Base-by-base conservation (phyloP, 805 yeast species). In the Wickerhamomyces queroliae region DNA sequence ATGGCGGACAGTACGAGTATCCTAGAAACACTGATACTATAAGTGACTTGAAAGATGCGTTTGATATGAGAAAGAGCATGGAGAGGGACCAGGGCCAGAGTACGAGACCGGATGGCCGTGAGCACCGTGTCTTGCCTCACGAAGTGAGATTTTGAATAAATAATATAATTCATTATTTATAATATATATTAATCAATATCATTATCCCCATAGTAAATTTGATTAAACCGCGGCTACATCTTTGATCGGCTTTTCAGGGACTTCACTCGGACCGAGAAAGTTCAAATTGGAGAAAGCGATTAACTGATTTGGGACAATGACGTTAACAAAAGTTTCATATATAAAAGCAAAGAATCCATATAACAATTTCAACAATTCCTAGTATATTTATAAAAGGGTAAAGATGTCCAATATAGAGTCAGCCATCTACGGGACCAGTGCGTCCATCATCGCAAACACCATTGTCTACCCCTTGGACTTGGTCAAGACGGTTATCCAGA, bases 361-460 rank as follows among this genome's bases (percentile, higher is more conserved):
- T 25, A 25, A 25, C 10, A 23, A 11, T 11, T 30, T 30, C 9
- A 30, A 11, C 15, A 18, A 18, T 17, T 10, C 10, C 9, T 11
- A 11, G 9, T 11, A 15, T 11, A 11, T 15, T 25, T 8, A 25
- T 5, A 25, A 11, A 19, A 28, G 18, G 6, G 10, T 9, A 21
- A 21, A 4, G n/a, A 74, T 74, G 80, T 65, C 76, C 7, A 56
- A 61, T 16, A 35, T 86, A 53, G 95, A 87, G 47, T 77, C 79
- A 52, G 95, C 95, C 0, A 70, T 84, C 13, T 78, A 85, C 36
- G 95, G 95, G 0, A 87, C 95, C 0, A 67, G 82, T 35, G 93
- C 95, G 8, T 85, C 95, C 1, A 81, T 80, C 18, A 58, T 83
- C 36, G 95, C 95, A 30, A 87, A 84, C 62, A 65, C 86, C 7